These are phyloP conservation scores for Dictyostelium firmibasis DNA, from an alignment of 78 protist genomes.

Conservation along the genomic window DNA sequence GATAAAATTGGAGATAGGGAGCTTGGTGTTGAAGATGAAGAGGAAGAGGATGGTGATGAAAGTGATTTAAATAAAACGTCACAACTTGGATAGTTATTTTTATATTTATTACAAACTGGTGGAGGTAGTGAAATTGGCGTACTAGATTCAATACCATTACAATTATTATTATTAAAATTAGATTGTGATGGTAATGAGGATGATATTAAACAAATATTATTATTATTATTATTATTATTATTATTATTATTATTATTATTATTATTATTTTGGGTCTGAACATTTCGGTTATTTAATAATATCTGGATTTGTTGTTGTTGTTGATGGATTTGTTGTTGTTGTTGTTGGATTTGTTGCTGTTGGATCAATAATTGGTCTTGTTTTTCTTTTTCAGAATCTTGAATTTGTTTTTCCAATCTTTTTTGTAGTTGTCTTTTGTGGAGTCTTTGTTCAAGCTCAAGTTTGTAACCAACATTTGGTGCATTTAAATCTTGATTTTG, in stretches of 20 bases:
- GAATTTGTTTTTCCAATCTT: not conserved
- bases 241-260: not conserved
- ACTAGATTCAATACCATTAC: not conserved
- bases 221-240: not conserved
- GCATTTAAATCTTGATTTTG: not conserved
- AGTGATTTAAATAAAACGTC: not conserved
- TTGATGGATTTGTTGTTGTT: not conserved
- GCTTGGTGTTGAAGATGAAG: not conserved
- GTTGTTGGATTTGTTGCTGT: conserved; percentile 1
- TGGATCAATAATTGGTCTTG: not conserved
- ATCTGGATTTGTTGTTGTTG: not conserved
- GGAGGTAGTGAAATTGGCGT: conserved; percentile 15
- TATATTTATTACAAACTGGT: not conserved
- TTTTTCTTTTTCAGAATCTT: not conserved
- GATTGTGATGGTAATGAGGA: not conserved
- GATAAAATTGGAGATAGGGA: not conserved
- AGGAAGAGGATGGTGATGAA: not conserved
- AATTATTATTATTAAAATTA: not conserved
- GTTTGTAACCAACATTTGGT: not conserved
- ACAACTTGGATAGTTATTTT: not conserved
- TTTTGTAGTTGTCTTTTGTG: not conserved
- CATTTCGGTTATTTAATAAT: not conserved
- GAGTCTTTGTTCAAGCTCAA: not conserved
- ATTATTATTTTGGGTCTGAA: not conserved
- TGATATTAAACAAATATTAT: not conserved